Percentiles rank a stretch among this genome's conserved stretches.
phyloP scores from a whole-genome alignment of 805 yeast genomes.

The Clavispora asparagi region DNA sequence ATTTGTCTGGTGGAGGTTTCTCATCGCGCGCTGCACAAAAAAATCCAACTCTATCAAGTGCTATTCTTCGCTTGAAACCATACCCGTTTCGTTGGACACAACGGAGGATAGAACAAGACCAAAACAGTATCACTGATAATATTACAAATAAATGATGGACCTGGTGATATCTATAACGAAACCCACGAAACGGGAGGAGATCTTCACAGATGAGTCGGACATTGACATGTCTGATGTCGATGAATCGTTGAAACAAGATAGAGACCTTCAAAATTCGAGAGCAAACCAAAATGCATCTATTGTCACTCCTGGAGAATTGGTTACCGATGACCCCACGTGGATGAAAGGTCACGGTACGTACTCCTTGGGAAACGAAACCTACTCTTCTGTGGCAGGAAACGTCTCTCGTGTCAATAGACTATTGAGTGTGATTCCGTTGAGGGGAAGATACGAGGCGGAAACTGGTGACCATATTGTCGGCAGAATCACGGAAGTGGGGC shows the following conservation, averaged over 20 bases:
- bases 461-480: conserved; percentile 97
- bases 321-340: conserved; percentile 95
- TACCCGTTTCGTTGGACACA: neutral
- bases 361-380: conserved; percentile 66
- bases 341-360: conserved; percentile 99
- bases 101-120: neutral
- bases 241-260: conserved; percentile 13
- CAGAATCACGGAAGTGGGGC: conserved; percentile 88
- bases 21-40: conserved; percentile 12
- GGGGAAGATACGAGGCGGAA: conserved; percentile 87
- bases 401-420: conserved; percentile 82
- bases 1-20: neutral
- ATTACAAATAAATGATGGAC: conserved; percentile 1
- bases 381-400: conserved; percentile 89
- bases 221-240: conserved; percentile 37
- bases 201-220: conserved; percentile 29
- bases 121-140: neutral
- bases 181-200: conserved; percentile 16
- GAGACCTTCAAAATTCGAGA: conserved; percentile 10
- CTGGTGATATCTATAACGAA: conserved; percentile 33
- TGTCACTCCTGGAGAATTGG: conserved; percentile 93
- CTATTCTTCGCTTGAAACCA: neutral
- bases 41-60: neutral
- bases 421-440: conserved; percentile 76
- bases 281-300: conserved; percentile 27